phyloP scores from a whole-genome alignment of 805 yeast species.

The Martiniozyma abietophila region DNA sequence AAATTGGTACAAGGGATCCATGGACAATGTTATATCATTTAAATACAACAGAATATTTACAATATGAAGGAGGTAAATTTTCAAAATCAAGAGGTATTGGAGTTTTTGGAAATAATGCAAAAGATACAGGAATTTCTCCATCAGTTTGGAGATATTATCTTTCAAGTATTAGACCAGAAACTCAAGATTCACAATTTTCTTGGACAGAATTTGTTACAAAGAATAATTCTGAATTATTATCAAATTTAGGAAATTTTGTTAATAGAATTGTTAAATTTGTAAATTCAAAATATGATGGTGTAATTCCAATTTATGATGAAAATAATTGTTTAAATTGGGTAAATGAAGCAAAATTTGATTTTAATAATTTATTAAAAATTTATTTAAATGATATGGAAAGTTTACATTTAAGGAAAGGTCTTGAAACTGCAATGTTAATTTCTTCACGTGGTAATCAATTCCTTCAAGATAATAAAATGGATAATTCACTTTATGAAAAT shows the following conservation, averaged over 20 bases:
- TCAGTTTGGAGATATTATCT: conserved; percentile 98
- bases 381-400: conserved; percentile 71
- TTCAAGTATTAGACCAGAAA: conserved; percentile 88
- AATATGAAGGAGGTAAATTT: conserved; percentile 96
- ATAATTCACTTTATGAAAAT: conserved; percentile 72
- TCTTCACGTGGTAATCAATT: conserved; percentile 92
- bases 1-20: conserved; percentile 74
- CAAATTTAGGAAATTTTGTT: conserved; percentile 94
- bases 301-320: conserved; percentile 59
- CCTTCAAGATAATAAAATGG: conserved; percentile 92
- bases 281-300: conserved; percentile 85
- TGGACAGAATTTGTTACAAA: conserved; percentile 94
- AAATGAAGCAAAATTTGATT: conserved; percentile 37
- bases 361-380: conserved; percentile 48
- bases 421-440: conserved; percentile 84
- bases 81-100: conserved; percentile 97
- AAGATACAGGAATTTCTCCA: conserved; percentile 83
- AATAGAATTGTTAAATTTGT: conserved; percentile 89
- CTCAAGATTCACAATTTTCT: conserved; percentile 92
- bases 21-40: conserved; percentile 92
- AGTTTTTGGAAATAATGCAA: conserved; percentile 96
- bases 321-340: conserved; percentile 39
- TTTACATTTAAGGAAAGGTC: conserved; percentile 76
- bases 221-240: conserved; percentile 88
- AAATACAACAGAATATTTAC: conserved; percentile 92